Conservation (phyloP, 2,329 filamentous ascomycete genomes). For the Thermoascus crustaceus region DNA sequence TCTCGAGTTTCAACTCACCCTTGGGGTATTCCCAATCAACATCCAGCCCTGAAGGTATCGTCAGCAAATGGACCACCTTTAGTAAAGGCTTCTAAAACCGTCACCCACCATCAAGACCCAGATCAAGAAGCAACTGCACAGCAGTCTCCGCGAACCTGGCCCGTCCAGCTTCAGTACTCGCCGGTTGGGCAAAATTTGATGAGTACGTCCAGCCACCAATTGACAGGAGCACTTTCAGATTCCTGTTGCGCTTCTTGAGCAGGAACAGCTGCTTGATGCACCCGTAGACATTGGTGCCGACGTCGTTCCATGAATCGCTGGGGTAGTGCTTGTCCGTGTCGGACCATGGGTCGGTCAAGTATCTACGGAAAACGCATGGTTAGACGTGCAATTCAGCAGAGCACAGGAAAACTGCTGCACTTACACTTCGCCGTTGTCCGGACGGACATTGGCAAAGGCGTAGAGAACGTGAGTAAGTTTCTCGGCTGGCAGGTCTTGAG, state of each 20-base stretch:
- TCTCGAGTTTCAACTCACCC: slow-evolving; percentile 14
- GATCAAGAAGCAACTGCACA: slow-evolving; percentile 66
- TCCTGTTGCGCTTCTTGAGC: slow-evolving; percentile 66
- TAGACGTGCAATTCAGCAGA: background rate
- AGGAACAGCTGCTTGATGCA: slow-evolving; percentile 68
- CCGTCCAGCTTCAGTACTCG: slow-evolving; percentile 54
- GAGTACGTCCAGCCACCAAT: slow-evolving; percentile 78
- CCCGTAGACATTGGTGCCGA: slow-evolving; percentile 66
- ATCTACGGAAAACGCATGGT: slow-evolving; percentile 20
- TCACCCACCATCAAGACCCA: slow-evolving; percentile 56
- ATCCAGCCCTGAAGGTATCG: slow-evolving; percentile 27
- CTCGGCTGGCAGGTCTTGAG: slow-evolving; percentile 69
- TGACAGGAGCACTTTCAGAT: slow-evolving; percentile 70
- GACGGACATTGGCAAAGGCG: slow-evolving; percentile 75
- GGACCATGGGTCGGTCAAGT: slow-evolving; percentile 59
- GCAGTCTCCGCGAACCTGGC: slow-evolving; percentile 60
- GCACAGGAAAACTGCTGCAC: slow-evolving; percentile 6
- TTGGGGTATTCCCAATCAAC: slow-evolving; percentile 43
- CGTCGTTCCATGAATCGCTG: slow-evolving; percentile 59
- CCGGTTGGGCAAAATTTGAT: slow-evolving; percentile 65
- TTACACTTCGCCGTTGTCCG: slow-evolving; percentile 70
- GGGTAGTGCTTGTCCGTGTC: slow-evolving; percentile 63
- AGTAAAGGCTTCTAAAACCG: background rate
- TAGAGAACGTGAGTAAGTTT: slow-evolving; percentile 83
- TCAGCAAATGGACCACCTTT: background rate